Conservation (phyloP, 352 stramenopile genomes). For the Phytophthora niederhauseri region DNA sequence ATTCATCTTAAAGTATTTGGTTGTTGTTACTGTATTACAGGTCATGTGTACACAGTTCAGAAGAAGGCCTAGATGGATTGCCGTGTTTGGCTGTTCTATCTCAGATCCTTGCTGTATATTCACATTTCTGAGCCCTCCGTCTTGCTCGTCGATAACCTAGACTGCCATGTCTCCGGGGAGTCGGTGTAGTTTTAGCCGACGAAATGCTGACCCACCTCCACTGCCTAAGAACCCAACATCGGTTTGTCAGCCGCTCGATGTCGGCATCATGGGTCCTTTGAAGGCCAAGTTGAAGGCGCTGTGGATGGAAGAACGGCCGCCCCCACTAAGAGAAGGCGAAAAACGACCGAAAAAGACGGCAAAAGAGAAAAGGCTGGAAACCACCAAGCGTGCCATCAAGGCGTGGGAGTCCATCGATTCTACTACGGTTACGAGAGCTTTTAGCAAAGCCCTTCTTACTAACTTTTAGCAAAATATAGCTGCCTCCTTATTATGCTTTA, state of each 20-base stretch:
- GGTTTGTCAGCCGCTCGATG: constrained; percentile 27
- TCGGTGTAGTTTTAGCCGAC: constrained; percentile 1
- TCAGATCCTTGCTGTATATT: constrained; percentile 10
- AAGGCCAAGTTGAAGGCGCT: constrained; percentile 14
- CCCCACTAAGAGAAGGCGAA: constrained; percentile 1
- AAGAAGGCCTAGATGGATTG: constrained; percentile 23
- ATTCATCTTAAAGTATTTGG: neutral
- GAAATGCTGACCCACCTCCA: neutral
- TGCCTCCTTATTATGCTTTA: constrained; percentile 20
- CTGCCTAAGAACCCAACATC: constrained; percentile 22
- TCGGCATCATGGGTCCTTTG: constrained; percentile 21
- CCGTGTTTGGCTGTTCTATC: constrained; percentile 19
- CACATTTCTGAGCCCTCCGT: constrained; percentile 14
- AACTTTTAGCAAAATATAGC: constrained; percentile 21
- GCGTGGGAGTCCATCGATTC: constrained; percentile 7
- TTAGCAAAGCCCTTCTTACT: constrained; percentile 16
- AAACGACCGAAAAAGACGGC: constrained; percentile 7
- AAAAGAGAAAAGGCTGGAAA: constrained; percentile 12
- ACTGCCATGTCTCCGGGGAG: constrained; percentile 14
- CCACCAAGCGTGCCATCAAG: constrained; percentile 15
- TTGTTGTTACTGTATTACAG: constrained; percentile 11
- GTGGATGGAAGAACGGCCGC: constrained; percentile 3
- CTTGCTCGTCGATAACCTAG: constrained; percentile 19
- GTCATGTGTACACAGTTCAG: constrained; percentile 20
- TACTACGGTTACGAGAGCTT: constrained; percentile 4